These are phyloP conservation scores for Saccharum officinarum DNA, from an alignment of 176 grass and related monocot species.

Conservation along the genomic window DNA sequence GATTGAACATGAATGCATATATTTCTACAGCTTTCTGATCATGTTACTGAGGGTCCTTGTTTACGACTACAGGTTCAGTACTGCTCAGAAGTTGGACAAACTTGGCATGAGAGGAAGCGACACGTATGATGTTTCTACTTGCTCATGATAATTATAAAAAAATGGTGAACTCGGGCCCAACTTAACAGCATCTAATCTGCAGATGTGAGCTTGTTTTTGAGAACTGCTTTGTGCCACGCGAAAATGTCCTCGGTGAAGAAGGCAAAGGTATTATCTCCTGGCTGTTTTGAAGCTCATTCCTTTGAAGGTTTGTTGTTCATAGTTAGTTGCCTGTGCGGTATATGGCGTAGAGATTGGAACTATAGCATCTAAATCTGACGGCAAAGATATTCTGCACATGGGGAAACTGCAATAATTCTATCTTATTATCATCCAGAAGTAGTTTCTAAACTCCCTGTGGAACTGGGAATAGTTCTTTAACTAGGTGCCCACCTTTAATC, in stretches of 20 bases:
- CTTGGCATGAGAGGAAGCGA: conserved; percentile 98
- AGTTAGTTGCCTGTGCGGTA: neutral
- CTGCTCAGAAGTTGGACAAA: conserved; percentile 96
- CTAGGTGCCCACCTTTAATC: neutral
- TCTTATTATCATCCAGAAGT: neutral
- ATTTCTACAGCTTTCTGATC: neutral
- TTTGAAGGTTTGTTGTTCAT: conserved; percentile 1
- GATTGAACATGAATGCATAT: neutral
- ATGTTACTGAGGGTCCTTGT: neutral
- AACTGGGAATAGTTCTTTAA: neutral
- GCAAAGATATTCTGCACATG: neutral
- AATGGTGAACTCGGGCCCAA: neutral
- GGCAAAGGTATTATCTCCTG: conserved; percentile 68
- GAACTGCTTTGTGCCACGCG: conserved; percentile 93
- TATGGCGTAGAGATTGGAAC: neutral
- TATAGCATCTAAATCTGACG: neutral
- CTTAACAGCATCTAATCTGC: conserved; percentile 30
- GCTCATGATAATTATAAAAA: neutral
- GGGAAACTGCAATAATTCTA: neutral
- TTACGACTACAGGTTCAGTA: conserved; percentile 74
- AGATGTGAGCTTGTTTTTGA: conserved; percentile 99
- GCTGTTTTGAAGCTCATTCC: conserved; percentile 15
- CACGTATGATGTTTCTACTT: conserved; percentile 65
- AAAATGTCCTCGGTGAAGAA: conserved; percentile 86
- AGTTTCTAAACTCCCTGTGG: neutral